These are phyloP conservation scores for Cucumis hystrix DNA, from an alignment of 306 rosid species.

Conservation along the genomic window DNA sequence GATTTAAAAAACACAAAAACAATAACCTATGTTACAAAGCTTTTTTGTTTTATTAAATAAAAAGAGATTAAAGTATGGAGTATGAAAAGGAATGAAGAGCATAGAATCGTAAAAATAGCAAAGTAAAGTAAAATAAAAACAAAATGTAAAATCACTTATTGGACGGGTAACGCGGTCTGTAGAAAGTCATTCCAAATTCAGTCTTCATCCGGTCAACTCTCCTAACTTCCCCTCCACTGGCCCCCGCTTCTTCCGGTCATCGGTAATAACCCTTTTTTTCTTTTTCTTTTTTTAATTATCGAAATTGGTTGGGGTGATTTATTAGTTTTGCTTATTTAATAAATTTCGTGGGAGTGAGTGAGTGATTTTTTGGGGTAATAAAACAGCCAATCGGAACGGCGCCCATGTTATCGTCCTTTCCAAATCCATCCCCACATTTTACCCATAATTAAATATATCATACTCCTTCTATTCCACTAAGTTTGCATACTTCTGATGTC, in stretches of 20 bases:
- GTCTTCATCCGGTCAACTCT: background rate
- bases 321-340: background rate
- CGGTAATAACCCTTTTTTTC: background rate
- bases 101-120: background rate
- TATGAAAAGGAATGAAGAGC: background rate
- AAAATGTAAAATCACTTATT: background rate
- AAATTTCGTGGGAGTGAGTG: background rate
- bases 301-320: background rate
- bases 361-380: background rate
- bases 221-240: background rate
- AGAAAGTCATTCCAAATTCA: background rate
- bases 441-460: background rate
- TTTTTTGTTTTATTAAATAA: no score
- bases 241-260: background rate
- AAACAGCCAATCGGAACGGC: background rate
- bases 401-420: constrained; percentile 2
- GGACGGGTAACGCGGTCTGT: background rate
- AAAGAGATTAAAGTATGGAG: background rate
- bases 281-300: background rate
- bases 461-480: background rate
- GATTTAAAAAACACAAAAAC: no score
- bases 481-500: no score
- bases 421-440: background rate
- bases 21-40: no score
- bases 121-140: no score